phyloP scores from a whole-genome alignment of 805 yeast genomes.

The Kluyveromyces aestuarii region DNA sequence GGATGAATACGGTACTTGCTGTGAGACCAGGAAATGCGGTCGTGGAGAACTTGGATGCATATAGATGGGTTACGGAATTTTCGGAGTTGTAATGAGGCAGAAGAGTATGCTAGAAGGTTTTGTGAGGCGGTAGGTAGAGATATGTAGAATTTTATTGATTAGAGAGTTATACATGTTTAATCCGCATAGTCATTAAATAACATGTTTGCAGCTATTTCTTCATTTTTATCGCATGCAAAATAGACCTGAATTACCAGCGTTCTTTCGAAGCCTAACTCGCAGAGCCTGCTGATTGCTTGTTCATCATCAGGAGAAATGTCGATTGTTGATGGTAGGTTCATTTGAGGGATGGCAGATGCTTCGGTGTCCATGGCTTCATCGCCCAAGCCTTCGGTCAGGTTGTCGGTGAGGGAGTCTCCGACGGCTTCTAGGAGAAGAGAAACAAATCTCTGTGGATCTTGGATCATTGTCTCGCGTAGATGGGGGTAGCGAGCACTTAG shows the following conservation, averaged over 20 bases:
- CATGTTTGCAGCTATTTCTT: conserved; percentile 91
- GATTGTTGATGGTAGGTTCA: conserved; percentile 32
- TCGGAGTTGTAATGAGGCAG: conserved; percentile 19
- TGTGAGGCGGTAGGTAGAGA: background rate
- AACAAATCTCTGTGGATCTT: conserved; percentile 84
- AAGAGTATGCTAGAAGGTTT: background rate
- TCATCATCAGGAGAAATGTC: conserved; percentile 75
- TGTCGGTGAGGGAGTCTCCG: conserved; percentile 46
- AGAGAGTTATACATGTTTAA: conserved; percentile 3
- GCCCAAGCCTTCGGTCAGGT: conserved; percentile 24
- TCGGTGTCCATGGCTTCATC: conserved; percentile 24
- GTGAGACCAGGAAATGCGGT: conserved; percentile 69
- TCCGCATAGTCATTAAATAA: conserved; percentile 55
- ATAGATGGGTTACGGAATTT: conserved; percentile 14
- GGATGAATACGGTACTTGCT: conserved; percentile 50
- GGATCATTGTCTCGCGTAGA: conserved; percentile 66
- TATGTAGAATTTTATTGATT: background rate
- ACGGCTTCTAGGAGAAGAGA: conserved; percentile 57
- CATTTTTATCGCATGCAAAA: conserved; percentile 96
- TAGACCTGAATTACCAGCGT: conserved; percentile 83
- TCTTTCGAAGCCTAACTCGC: conserved; percentile 90
- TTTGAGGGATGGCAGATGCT: conserved; percentile 27
- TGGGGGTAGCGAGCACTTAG: conserved; percentile 78
- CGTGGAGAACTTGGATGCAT: conserved; percentile 31
- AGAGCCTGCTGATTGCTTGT: conserved; percentile 79